Conservation (phyloP, 805 yeast species). For the Nakazawaea wickerhamii region DNA sequence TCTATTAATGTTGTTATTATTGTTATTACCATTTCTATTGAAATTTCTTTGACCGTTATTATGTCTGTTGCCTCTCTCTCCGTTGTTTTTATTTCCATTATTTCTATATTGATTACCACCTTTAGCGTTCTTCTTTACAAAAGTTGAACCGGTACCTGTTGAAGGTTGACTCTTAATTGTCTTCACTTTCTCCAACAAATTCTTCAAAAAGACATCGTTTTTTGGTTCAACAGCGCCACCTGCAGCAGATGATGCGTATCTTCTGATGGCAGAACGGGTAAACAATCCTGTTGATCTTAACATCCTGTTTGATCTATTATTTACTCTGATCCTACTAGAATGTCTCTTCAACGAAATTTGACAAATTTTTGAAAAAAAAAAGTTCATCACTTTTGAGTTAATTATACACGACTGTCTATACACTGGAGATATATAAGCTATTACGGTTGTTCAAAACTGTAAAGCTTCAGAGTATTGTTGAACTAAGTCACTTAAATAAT, state of each 20-base stretch:
- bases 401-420: not conserved
- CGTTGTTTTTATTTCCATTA: not conserved
- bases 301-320: not conserved
- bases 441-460: slow-evolving; percentile 25
- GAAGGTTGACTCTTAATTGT: slow-evolving; percentile 3
- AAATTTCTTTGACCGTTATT: not conserved
- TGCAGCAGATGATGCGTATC: not conserved
- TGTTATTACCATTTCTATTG: not conserved
- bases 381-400: not conserved
- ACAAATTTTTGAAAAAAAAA: not conserved
- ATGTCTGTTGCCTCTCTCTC: not conserved
- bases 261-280: not conserved
- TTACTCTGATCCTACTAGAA: too few relatives aligned
- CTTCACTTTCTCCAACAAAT: slow-evolving; percentile 11
- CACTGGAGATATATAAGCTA: too few relatives aligned
- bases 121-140: not conserved
- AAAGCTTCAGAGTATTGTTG: slow-evolving; percentile 36
- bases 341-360: not conserved
- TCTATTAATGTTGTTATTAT: not conserved
- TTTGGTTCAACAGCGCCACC: not conserved
- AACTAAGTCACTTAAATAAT: slow-evolving; percentile 31
- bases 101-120: not conserved
- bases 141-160: not conserved
- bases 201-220: slow-evolving; percentile 3
- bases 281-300: not conserved